phyloP scores from a whole-genome alignment of 768 basidiomycete genomes.

The Podaxis carcinomalis region DNA sequence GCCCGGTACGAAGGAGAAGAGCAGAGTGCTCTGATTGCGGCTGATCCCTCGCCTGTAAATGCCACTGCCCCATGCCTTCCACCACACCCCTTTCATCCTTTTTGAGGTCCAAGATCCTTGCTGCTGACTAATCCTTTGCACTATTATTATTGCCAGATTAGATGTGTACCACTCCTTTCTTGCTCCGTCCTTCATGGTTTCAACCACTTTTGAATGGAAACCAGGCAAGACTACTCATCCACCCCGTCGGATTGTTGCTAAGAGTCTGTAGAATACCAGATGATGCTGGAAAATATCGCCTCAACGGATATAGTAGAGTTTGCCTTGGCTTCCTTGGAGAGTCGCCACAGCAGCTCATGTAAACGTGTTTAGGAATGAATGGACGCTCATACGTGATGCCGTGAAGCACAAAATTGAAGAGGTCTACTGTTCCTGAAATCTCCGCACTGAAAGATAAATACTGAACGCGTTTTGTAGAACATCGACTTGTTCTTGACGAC shows the following conservation, averaged over 20 bases:
- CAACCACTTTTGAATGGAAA: constrained; percentile 11
- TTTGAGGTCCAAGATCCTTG: not conserved
- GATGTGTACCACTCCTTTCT: not conserved
- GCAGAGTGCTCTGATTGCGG: not conserved
- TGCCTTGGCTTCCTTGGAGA: constrained; percentile 19
- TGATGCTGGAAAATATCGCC: constrained; percentile 56
- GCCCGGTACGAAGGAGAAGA: not conserved
- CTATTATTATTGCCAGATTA: not conserved
- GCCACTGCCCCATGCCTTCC: not conserved
- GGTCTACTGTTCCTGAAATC: constrained; percentile 33
- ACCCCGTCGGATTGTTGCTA: not conserved
- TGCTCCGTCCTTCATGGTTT: constrained; percentile 2
- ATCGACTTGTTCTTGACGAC: constrained; percentile 43
- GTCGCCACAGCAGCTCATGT: constrained; percentile 10
- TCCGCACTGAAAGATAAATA: constrained; percentile 14
- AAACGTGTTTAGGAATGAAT: constrained; percentile 49
- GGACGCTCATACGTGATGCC: constrained; percentile 63
- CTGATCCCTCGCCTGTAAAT: not conserved
- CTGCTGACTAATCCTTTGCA: not conserved
- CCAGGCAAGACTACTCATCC: not conserved
- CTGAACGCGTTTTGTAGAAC: constrained; percentile 34
- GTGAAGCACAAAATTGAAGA: constrained; percentile 70
- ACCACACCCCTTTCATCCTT: not conserved
- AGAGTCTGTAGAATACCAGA: constrained; percentile 47
- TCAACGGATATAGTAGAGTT: constrained; percentile 63